phyloP scores from a whole-genome alignment of 2,329 filamentous ascomycete species.

The Epichloe coenophiala region DNA sequence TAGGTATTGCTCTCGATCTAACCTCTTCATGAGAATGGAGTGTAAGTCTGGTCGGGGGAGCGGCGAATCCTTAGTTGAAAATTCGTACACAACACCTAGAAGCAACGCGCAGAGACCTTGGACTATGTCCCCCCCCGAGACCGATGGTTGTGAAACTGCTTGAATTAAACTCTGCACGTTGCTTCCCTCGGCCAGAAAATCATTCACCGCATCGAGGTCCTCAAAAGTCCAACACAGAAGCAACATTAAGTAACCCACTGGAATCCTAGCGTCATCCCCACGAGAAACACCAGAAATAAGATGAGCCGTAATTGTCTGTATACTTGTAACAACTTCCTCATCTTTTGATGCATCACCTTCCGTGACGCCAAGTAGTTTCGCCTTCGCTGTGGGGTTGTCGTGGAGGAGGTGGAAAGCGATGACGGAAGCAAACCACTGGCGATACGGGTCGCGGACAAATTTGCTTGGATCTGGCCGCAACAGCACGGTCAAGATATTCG shows the following conservation, averaged over 20 bases:
- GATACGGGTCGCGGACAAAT: conserved; percentile 65
- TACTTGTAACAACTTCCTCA: conserved; percentile 88
- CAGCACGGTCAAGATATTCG: conserved; percentile 78
- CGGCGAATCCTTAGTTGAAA: conserved; percentile 93
- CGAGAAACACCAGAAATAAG: conserved; percentile 68
- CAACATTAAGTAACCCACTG: conserved; percentile 79
- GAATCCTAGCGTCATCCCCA: conserved; percentile 63
- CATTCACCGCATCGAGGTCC: conserved; percentile 79
- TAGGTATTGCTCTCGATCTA: conserved; percentile 79
- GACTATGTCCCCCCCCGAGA: conserved; percentile 48
- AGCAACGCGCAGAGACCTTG: conserved; percentile 76
- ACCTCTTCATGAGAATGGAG: conserved; percentile 58
- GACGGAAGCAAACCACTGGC: conserved; percentile 78
- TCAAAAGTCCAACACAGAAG: conserved; percentile 86
- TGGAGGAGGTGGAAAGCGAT: conserved; percentile 77
- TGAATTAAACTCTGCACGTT: conserved; percentile 80
- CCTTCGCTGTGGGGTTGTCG: conserved; percentile 68
- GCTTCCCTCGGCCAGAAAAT: conserved; percentile 84
- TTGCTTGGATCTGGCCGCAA: conserved; percentile 51
- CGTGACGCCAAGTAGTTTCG: conserved; percentile 63
- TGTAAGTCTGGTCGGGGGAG: conserved; percentile 72
- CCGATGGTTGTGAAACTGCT: conserved; percentile 46
- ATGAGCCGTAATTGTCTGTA: conserved; percentile 78
- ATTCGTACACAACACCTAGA: conserved; percentile 84
- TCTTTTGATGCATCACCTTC: conserved; percentile 82